A percentile compares a stretch with the other conserved stretches of the same genome.
These are phyloP conservation scores for Urochloa ruziziensis DNA, from an alignment of 176 grass and related monocot genomes.

Conservation along the genomic window DNA sequence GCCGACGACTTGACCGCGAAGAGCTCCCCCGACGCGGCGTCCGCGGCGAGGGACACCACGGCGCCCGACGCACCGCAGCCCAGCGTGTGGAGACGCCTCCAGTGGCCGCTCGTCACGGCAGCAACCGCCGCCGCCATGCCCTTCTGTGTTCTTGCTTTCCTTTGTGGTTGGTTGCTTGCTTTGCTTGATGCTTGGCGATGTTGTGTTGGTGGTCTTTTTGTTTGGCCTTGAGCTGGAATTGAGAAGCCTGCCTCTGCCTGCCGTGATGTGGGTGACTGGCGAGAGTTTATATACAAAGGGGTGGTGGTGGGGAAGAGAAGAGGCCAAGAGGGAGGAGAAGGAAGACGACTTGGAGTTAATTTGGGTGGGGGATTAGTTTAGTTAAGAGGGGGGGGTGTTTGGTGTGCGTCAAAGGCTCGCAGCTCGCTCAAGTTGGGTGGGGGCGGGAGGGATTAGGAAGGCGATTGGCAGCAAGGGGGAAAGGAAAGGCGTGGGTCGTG, in stretches of 20 bases:
- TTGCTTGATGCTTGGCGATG: background rate
- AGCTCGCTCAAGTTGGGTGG: conserved; percentile 38
- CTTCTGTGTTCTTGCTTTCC: too few species aligned
- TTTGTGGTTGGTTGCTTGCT: background rate
- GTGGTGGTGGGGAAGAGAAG: too few species aligned
- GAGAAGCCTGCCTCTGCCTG: too few species aligned
- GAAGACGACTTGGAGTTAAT: conserved; percentile 13
- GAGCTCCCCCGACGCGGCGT: conserved; percentile 40
- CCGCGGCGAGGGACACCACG: conserved; percentile 51
- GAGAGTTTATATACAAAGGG: conserved; percentile 40
- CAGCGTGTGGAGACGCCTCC: conserved; percentile 41
- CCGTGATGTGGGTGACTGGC: conserved; percentile 11
- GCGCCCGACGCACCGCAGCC: conserved; percentile 71
- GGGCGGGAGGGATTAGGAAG: background rate
- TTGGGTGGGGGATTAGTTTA: conserved; percentile 37
- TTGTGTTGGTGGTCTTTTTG: conserved; percentile 5
- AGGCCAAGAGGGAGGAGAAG: background rate
- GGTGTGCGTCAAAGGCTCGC: conserved; percentile 49
- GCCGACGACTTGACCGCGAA: conserved; percentile 79
- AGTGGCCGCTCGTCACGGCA: conserved; percentile 25
- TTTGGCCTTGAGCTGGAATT: conserved; percentile 1
- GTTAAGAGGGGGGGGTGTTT: conserved; percentile 22
- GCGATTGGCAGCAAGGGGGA: background rate
- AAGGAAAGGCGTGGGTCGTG: conserved; percentile 14
- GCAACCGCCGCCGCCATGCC: conserved; percentile 30